Percentiles rank a stretch among this genome's conserved stretches.
These are phyloP conservation scores for Phytophthora citrophthora DNA, from an alignment of 352 stramenopile genomes.

Conservation along the genomic window DNA sequence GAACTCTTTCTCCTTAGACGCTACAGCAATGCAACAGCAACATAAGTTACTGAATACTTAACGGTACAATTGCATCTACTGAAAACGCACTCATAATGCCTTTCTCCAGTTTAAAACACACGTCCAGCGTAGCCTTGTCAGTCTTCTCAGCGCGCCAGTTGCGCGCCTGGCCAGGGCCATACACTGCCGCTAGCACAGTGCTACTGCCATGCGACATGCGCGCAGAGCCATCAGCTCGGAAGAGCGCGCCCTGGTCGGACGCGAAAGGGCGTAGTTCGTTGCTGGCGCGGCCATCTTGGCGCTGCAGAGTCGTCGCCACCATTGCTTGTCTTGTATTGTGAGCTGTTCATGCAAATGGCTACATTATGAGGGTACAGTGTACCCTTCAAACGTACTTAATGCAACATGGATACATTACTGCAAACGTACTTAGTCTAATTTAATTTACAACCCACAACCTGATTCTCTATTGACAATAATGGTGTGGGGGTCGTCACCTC, in stretches of 20 bases:
- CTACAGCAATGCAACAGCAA: constrained; percentile 28
- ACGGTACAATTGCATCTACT: neutral
- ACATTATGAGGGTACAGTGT: neutral
- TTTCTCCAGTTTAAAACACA: constrained; percentile 86
- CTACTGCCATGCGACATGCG: constrained; percentile 82
- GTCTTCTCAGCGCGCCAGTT: constrained; percentile 72
- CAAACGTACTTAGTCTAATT: constrained; percentile 6
- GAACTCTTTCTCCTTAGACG: constrained; percentile 86
- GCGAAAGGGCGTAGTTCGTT: constrained; percentile 83
- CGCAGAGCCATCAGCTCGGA: constrained; percentile 79
- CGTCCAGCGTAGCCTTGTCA: constrained; percentile 68
- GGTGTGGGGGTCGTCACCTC: constrained; percentile 24
- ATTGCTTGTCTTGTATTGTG: constrained; percentile 34
- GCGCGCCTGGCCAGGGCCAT: constrained; percentile 79
- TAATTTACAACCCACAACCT: constrained; percentile 4
- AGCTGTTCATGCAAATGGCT: constrained; percentile 13
- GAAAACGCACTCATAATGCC: constrained; percentile 62
- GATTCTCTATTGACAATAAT: constrained; percentile 23
- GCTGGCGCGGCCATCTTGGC: constrained; percentile 67
- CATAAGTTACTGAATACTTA: neutral
- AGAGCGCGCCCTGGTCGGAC: constrained; percentile 78
- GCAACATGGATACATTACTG: neutral
- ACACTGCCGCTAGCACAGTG: constrained; percentile 76
- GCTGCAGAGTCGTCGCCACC: constrained; percentile 45
- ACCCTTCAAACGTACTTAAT: too few species aligned